Evolutionary conservation across 2,329 filamentous ascomycete species (phyloP).

Genomic region (Penicillium olsonii): DNA sequence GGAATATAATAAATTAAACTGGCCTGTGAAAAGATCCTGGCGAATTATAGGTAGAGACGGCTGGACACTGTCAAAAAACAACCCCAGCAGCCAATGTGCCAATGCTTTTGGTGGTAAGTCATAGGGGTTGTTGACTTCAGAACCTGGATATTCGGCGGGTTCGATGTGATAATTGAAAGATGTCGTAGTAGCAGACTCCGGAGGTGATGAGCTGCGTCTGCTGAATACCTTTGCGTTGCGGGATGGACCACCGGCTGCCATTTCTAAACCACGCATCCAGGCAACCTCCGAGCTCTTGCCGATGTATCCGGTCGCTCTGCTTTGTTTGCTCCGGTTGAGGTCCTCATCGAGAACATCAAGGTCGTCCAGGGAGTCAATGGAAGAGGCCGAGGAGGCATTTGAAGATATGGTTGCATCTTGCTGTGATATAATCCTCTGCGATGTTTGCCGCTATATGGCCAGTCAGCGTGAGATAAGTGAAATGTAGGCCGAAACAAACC

Average conservation of each 20-base stretch:
- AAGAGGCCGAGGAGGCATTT: slow-evolving; percentile 3
- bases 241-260: slow-evolving; percentile 23
- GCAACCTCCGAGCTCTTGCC: slow-evolving; percentile 37
- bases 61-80: slow-evolving; percentile 32
- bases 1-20: slow-evolving; percentile 14
- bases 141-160: not conserved
- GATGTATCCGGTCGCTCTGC: slow-evolving; percentile 30
- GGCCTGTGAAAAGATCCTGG: slow-evolving; percentile 25
- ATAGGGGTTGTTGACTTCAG: not conserved
- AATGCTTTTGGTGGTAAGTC: not conserved
- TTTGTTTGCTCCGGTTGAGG: slow-evolving; percentile 12
- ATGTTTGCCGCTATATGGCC: too few species aligned
- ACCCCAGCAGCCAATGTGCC: slow-evolving; percentile 13
- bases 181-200: too few species aligned
- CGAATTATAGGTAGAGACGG: slow-evolving; percentile 34
- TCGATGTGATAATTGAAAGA: not conserved
- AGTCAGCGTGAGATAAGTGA: too few species aligned
- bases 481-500: too few species aligned
- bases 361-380: slow-evolving; percentile 1
- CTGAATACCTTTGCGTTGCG: too few species aligned
- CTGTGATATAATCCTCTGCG: too few species aligned
- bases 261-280: slow-evolving; percentile 33
- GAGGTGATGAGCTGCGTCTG: too few species aligned
- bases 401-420: too few species aligned
- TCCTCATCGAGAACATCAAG: slow-evolving; percentile 6